Base-by-base conservation (phyloP, 441 rosid genomes). In the Rhodomyrtus psidioides region DNA sequence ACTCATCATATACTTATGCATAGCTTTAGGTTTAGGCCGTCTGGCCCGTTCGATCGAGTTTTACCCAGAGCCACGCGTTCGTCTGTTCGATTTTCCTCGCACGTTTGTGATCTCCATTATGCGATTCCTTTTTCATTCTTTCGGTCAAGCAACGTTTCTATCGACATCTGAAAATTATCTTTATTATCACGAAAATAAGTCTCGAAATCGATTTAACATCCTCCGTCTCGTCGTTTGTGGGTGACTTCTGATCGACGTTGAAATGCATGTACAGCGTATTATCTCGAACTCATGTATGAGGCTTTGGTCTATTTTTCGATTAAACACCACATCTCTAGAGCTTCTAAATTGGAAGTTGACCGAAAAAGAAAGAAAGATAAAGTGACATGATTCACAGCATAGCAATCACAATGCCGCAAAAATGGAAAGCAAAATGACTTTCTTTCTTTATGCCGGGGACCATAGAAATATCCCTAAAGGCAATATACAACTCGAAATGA, bases 31-130 rank as follows among this genome's bases (percentile, higher is more conserved):
- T 54, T 19, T 7, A 21, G 24, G 9, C 2, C 12, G 13, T 9
- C n/a, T 4, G 5, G 21, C 10, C 24, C 5, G 26, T 55, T 55
- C 26, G 26, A 55, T 55, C 57, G 5, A 12, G 3, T 21, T 55
- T 55, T 9, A 4, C n/a, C 5, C 19, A 9, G 0, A 19, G 7
- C 14, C 2, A 8, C 24, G 0, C 6, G 13, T 17, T 16, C 1
- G 1, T 30, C 6, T 16, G 2, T 15, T 28, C 21, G 1, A 21
- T 21, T 4, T 55, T 55, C n/a, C 9, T 23, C 0, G 26, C n/a
- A 4, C 12, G 10, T 8, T 9, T 23, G n/a, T 0, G 2, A 55
- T 23, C 26, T 9, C 1, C 1, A 9, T 23, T 8, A 23, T 23
- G 19, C 3, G 14, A 62, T 17, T 17, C 23, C 21, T 17, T 54